Evolutionary conservation across 2,329 filamentous ascomycete species (phyloP), one percentile per base, ranked within the genome.

Genomic region (Sphaerulina populicola): DNA sequence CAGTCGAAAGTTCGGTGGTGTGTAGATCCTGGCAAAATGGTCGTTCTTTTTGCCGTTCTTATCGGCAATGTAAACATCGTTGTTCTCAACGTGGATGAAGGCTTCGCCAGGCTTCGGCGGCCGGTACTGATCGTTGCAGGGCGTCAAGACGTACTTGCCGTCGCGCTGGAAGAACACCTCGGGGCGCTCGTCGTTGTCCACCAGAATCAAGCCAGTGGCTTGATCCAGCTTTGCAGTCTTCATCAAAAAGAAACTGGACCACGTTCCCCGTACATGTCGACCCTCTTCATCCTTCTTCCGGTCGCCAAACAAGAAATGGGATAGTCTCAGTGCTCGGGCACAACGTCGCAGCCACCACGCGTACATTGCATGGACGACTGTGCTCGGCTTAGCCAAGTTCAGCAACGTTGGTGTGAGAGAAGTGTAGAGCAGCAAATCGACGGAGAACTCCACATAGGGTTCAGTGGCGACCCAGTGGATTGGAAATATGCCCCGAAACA

Each of bases 301-400:
- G 60, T 94, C 86, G 11, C 87, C 88, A 64, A 98, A 97, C 38
- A 98, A 79, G 67, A 98, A 98, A 72, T 90, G 87, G 1, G 88
- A 94, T 33, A 98, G 74, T 18, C 91, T 81, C 47, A 98, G 74
- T 37, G 77, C 73, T 45, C 87, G 78, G 10, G 90, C 93, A 65
- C 90, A 95, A 61, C 80, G 82, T 59, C 85, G 83, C 72, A 98
- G 95, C 88, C 93, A 98, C 91, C 91, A 97, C 6, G 82, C 83
- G 66, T 95, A 98, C 75, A 96, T 84, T 49, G 78, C 74, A 60
- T 94, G 86, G 2, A 98, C 74, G 0, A 81, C 85, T 64, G 94
- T 86, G 46, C 87, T 88, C 1, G 91, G 90, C 65, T 86, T 87
- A 69, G 95, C 84, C 60, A 88, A 83, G 60, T 81, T 85, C 60